A percentile compares a stretch with the other conserved stretches of the same genome.
These are phyloP conservation scores for Paxillus involutus DNA, from an alignment of 768 basidiomycete genomes.

Conservation along the genomic window DNA sequence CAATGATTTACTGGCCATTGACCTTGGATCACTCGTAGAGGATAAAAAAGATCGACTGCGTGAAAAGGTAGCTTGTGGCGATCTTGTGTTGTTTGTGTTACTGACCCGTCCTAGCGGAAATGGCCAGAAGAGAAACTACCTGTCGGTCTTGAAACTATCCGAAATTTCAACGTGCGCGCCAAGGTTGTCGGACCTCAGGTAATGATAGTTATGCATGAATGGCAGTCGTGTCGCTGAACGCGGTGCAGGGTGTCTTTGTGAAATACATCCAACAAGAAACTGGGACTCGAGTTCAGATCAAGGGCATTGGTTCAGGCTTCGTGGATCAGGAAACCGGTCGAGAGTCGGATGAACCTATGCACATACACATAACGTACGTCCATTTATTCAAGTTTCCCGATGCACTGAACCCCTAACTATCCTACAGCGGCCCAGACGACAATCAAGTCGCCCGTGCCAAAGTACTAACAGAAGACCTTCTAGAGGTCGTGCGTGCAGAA, in stretches of 20 bases:
- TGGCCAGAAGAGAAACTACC: constrained; percentile 98
- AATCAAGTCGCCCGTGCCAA: constrained; percentile 85
- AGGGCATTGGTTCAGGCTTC: constrained; percentile 92
- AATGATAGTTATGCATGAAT: constrained; percentile 23
- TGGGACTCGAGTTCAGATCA: constrained; percentile 94
- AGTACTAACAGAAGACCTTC: constrained; percentile 83
- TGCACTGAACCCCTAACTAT: constrained; percentile 7
- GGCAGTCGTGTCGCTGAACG: background rate
- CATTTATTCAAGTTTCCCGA: constrained; percentile 10
- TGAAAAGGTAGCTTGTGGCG: constrained; percentile 52
- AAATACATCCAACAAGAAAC: constrained; percentile 99
- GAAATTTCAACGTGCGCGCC: constrained; percentile 97
- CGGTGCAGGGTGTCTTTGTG: constrained; percentile 79
- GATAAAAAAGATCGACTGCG: constrained; percentile 69
- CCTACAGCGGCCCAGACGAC: constrained; percentile 71
- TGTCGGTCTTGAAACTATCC: constrained; percentile 84
- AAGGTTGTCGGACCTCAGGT: constrained; percentile 97
- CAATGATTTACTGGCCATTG: constrained; percentile 69
- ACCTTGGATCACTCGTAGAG: constrained; percentile 80
- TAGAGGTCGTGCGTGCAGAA: constrained; percentile 85
- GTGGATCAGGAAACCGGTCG: constrained; percentile 88
- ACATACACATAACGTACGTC: constrained; percentile 86
- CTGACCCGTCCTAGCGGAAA: constrained; percentile 61
- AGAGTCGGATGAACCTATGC: constrained; percentile 88
- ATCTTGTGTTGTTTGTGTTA: background rate